Conservation (phyloP, 192 early-diverging fungal genomes). For the Backusella tuberculispora region DNA sequence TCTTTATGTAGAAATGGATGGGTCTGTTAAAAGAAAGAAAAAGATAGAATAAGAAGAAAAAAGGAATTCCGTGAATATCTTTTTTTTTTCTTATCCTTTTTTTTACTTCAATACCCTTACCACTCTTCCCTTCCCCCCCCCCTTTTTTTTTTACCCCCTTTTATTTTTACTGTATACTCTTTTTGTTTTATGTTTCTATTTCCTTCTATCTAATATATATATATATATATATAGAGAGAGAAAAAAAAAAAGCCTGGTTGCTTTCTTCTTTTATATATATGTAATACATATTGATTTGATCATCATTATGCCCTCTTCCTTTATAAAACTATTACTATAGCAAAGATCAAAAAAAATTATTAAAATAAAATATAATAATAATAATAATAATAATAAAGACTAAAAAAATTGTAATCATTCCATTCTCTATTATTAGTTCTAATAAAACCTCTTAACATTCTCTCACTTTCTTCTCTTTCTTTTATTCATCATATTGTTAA, state of each 20-base stretch:
- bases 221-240: too few relatives aligned
- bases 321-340: background rate
- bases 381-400: background rate
- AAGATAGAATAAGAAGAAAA: background rate
- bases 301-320: background rate
- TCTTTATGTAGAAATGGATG: too few relatives aligned
- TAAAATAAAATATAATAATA: background rate
- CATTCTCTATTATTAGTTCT: background rate
- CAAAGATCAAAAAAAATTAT: background rate
- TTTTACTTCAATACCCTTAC: background rate
- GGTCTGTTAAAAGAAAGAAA: background rate
- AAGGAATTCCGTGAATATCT: background rate
- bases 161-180: background rate
- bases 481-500: background rate
- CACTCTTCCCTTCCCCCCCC: background rate
- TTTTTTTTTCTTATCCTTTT: background rate
- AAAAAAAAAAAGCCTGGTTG: background rate
- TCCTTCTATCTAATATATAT: background rate
- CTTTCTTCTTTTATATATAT: background rate
- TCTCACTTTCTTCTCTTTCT: background rate
- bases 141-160: background rate
- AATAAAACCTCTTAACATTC: background rate
- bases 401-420: background rate
- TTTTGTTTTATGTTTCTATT: background rate
- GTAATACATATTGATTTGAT: background rate